Evolutionary conservation across 2,329 filamentous ascomycete genomes (phyloP), one percentile per base, ranked within the genome.

Genomic region (Juglanconis sp.): DNA sequence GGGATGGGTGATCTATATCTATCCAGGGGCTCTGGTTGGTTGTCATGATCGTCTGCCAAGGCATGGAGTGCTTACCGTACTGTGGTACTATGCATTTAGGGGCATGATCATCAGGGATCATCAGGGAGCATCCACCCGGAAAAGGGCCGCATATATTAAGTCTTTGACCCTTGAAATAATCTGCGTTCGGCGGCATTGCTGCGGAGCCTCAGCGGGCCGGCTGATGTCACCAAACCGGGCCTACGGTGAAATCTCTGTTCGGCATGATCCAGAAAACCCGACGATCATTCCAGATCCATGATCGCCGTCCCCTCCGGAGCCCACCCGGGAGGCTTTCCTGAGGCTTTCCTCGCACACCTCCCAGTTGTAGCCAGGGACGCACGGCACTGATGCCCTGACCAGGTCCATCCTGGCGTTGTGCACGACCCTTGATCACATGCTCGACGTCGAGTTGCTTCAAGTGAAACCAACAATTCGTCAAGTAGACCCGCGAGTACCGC

Each of bases 211-310:
- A 55, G 49, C 56, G 53, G 53, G 24, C 57, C 48, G 13, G 15
- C 34, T 63, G 61, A 63, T 63, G 61, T 63, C 61, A 63, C 50
- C 57, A 63, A 63, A 55, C 32, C 58, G 61, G 61, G 61, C 51
- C 57, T 30, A 11, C 9, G 34, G 46, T 55, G 46, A 63, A 63
- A 63, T 63, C 58, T 63, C 61, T 63, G 61, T 55, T 59, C 53
- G 54, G 53, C 36, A 55, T 53, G 58, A 52, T 47, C 61, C 61
- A 59, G 44, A 42, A 17, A 24, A 44, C 40, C 44, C 30, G 51
- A 36, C 32, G 42, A 57, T 44, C 35, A 40, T 15, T 34, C 53
- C n/a, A 50, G 40, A 50, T 42, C 53, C 53, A 60, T 56, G 52
- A 52, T 51, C 47, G 58, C n/a, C 47, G 42, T 53, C 46, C 52